Conservation (phyloP, 495 filamentous ascomycete species). For the Corynascus novoguineensis region DNA sequence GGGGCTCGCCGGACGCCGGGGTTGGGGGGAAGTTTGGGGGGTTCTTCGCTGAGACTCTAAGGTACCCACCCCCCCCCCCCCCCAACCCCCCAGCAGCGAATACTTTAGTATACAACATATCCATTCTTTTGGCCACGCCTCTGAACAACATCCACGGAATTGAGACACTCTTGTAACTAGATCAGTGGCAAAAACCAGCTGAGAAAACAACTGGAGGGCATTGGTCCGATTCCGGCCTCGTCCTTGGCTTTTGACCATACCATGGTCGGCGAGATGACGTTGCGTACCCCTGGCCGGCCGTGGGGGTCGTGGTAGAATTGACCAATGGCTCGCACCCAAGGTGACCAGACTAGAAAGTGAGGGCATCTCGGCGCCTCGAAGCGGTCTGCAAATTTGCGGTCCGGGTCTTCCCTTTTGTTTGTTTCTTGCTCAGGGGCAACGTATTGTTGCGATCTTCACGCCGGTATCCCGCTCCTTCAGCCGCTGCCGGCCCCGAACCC, state of each 20-base stretch:
- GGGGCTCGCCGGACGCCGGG: no score
- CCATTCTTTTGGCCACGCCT: no score
- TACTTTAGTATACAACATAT: no score
- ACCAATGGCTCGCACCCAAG: background rate
- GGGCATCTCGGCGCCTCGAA: background rate
- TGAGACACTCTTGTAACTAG: no score
- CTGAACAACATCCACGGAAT: no score
- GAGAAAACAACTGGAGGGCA: no score
- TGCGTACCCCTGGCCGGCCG: background rate
- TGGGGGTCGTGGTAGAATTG: conserved; percentile 6
- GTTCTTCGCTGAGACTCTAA: no score
- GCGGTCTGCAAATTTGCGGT: background rate
- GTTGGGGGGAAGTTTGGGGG: no score
- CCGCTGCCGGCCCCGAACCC: background rate
- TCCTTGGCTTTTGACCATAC: no score
- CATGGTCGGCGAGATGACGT: background rate
- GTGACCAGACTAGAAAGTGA: background rate
- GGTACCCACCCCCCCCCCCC: no score
- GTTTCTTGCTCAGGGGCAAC: background rate
- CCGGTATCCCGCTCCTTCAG: background rate
- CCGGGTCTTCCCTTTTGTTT: background rate
- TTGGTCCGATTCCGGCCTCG: background rate
- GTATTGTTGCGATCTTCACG: background rate
- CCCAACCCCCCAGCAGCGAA: no score
- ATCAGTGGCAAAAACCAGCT: no score